Conservation (phyloP, 176 grass and related monocot genomes). For the Avena eriantha region DNA sequence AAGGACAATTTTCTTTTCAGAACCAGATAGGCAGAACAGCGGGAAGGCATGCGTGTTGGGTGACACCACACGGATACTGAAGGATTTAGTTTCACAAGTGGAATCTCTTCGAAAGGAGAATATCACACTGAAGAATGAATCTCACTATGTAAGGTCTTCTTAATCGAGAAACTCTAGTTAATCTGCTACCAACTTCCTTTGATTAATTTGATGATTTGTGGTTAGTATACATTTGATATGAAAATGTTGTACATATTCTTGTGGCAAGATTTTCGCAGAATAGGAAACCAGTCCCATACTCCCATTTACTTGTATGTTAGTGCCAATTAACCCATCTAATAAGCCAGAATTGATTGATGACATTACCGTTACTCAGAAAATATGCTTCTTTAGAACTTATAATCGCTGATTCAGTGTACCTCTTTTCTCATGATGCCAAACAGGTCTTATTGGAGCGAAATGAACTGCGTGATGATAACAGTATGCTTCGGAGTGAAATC, state of each 20-base stretch:
- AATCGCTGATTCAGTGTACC: not conserved
- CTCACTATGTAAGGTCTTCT: slow-evolving; percentile 77
- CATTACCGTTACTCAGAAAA: not conserved
- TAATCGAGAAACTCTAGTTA: not conserved
- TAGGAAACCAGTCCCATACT: not conserved
- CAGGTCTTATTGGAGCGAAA: slow-evolving; percentile 81
- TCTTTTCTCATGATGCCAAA: slow-evolving; percentile 41
- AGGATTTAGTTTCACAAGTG: slow-evolving; percentile 75
- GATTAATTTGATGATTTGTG: not conserved
- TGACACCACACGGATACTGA: slow-evolving; percentile 70
- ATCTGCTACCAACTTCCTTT: not conserved
- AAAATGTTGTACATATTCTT: not conserved
- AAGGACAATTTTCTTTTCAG: slow-evolving; percentile 45
- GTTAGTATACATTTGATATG: not conserved
- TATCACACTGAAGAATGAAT: slow-evolving; percentile 74
- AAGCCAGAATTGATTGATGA: not conserved
- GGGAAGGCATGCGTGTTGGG: slow-evolving; percentile 78
- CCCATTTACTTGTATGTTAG: not conserved
- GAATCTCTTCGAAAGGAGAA: slow-evolving; percentile 88
- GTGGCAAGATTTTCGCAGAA: not conserved
- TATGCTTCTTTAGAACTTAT: not conserved
- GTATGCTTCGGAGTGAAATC: slow-evolving; percentile 57
- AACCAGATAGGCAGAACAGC: slow-evolving; percentile 79
- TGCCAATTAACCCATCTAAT: slow-evolving; percentile 33
- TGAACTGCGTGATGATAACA: slow-evolving; percentile 76